Conservation (phyloP, 176 grass and related monocot genomes). For the Triticum monococcum region DNA sequence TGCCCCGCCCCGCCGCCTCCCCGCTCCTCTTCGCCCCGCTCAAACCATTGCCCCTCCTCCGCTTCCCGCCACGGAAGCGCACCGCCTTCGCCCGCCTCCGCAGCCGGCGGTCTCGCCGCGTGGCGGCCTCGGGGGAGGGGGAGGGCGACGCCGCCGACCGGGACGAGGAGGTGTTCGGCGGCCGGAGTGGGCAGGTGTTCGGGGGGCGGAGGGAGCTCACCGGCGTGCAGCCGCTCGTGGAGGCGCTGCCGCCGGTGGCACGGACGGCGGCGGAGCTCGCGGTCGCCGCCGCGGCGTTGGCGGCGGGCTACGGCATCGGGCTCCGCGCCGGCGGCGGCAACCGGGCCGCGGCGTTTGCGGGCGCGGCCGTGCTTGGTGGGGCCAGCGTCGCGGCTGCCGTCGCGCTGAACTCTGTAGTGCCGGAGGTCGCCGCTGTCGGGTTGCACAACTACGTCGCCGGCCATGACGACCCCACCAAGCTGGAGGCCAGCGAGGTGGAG, state of each 20-base stretch:
- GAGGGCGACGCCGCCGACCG: background rate
- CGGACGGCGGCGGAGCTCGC: slow-evolving; percentile 61
- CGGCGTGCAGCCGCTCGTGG: slow-evolving; percentile 57
- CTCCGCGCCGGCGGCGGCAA: slow-evolving; percentile 43
- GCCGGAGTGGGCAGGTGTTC: slow-evolving; percentile 39
- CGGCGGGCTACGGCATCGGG: slow-evolving; percentile 71
- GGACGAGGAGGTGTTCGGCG: slow-evolving; percentile 41
- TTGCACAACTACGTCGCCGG: slow-evolving; percentile 84
- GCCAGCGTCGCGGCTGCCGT: slow-evolving; percentile 51
- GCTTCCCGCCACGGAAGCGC: slow-evolving; percentile 34
- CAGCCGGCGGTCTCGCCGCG: background rate
- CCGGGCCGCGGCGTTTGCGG: slow-evolving; percentile 38
- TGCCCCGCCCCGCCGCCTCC: slow-evolving; percentile 4
- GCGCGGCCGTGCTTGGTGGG: slow-evolving; percentile 64
- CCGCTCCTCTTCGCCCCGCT: slow-evolving; percentile 53
- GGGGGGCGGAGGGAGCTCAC: slow-evolving; percentile 60
- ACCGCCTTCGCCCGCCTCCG: slow-evolving; percentile 15
- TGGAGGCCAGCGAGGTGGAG: slow-evolving; percentile 66
- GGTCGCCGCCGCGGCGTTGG: slow-evolving; percentile 51
- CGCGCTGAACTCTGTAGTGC: slow-evolving; percentile 70
- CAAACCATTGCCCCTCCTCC: slow-evolving; percentile 43
- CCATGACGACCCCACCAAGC: slow-evolving; percentile 62
- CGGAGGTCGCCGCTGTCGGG: slow-evolving; percentile 71
- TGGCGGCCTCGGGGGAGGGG: background rate
- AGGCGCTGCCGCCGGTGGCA: slow-evolving; percentile 56